phyloP scores from a whole-genome alignment of 352 stramenopile genomes.

The Pythium scleroteichum region DNA sequence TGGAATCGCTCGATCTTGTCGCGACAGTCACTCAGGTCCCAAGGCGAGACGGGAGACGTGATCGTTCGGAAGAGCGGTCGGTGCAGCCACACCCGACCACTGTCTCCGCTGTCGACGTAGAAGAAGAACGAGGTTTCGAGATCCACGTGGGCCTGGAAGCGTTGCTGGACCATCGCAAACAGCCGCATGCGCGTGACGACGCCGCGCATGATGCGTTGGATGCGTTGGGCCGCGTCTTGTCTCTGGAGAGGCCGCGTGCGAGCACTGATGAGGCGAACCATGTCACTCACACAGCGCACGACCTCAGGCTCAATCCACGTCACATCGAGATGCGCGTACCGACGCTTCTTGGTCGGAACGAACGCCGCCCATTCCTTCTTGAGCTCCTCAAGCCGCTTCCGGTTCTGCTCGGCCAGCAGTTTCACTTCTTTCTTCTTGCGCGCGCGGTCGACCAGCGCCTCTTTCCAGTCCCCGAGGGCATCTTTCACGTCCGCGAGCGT shows the following conservation, averaged over 20 bases:
- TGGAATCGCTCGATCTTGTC: conserved; percentile 45
- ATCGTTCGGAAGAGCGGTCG: conserved; percentile 42
- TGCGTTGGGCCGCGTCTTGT: conserved; percentile 52
- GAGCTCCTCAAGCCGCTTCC: conserved; percentile 11
- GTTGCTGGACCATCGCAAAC: conserved; percentile 33
- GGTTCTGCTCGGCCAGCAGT: conserved; percentile 24
- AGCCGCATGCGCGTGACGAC: conserved; percentile 43
- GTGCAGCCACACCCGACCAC: conserved; percentile 37
- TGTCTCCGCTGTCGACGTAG: conserved; percentile 47
- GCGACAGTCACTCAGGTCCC: conserved; percentile 45
- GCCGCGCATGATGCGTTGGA: conserved; percentile 55
- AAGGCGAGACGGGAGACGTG: conserved; percentile 37
- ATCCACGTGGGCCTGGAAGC: conserved; percentile 47
- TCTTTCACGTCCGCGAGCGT: conserved; percentile 47
- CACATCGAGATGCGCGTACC: conserved; percentile 61
- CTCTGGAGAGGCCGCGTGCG: conserved; percentile 33
- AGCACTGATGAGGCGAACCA: conserved; percentile 40
- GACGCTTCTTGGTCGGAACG: conserved; percentile 41
- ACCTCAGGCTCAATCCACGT: conserved; percentile 66
- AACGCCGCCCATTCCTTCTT: conserved; percentile 29
- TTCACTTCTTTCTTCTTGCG: conserved; percentile 29
- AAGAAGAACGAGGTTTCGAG: conserved; percentile 52
- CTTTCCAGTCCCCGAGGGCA: conserved; percentile 54
- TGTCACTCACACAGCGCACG: conserved; percentile 46
- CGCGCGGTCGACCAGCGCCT: conserved; percentile 43